These are phyloP conservation scores for Triticum urartu DNA, from an alignment of 176 grass and related monocot genomes.

Conservation along the genomic window DNA sequence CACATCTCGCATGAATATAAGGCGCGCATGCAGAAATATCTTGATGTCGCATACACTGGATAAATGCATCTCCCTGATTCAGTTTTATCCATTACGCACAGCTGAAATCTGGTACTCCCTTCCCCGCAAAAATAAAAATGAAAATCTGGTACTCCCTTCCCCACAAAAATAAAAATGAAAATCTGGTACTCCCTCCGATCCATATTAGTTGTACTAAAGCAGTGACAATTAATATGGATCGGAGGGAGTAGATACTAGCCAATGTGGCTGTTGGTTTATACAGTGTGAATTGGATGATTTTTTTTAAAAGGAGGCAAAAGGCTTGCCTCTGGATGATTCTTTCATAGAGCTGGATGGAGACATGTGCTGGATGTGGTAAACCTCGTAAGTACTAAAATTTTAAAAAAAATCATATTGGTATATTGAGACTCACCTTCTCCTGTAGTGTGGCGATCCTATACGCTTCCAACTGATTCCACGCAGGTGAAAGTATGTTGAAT, in stretches of 20 bases:
- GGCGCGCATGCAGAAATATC: background rate
- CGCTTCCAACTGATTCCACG: background rate
- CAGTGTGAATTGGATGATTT: background rate
- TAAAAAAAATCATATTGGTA: background rate
- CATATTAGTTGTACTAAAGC: no score
- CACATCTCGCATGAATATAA: background rate
- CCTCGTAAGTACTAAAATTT: background rate
- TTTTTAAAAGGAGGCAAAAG: no score
- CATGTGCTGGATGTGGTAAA: background rate
- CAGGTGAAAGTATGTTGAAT: background rate
- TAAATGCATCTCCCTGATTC: background rate
- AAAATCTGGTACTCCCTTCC: no score
- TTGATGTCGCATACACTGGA: background rate
- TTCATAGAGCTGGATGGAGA: background rate
- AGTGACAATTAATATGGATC: no score
- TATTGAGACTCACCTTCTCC: conserved; percentile 14
- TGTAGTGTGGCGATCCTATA: background rate
- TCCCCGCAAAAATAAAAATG: no score
- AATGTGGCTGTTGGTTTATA: background rate
- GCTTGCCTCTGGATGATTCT: no score
- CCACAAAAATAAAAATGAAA: no score
- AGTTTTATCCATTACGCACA: background rate
- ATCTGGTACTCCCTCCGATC: no score
- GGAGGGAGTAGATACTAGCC: no score
- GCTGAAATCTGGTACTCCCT: background rate